Conservation (phyloP, 108 stramenopile genomes). For the Asterionellopsis glacialis region DNA sequence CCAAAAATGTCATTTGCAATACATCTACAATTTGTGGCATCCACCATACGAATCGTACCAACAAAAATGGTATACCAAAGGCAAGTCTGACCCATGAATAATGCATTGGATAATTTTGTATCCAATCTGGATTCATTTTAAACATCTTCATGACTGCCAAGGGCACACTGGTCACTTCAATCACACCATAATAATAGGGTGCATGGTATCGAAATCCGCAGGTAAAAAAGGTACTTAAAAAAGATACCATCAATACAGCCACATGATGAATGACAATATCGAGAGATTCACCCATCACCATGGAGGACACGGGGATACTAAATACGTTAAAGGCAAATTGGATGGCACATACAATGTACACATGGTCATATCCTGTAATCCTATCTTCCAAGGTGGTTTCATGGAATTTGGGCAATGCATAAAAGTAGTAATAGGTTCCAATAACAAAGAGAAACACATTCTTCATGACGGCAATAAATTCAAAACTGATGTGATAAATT, state of each 20-base stretch:
- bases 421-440: too few relatives aligned
- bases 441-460: too few relatives aligned
- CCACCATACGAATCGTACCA: constrained; percentile 19
- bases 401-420: too few relatives aligned
- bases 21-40: constrained; percentile 6
- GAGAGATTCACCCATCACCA: constrained; percentile 40
- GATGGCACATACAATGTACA: constrained; percentile 37
- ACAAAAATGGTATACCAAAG: constrained; percentile 31
- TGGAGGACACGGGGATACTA: constrained; percentile 57
- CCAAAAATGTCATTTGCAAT: constrained; percentile 5
- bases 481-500: too few relatives aligned
- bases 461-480: too few relatives aligned
- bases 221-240: constrained; percentile 30
- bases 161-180: constrained; percentile 57
- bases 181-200: constrained; percentile 55
- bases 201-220: constrained; percentile 59
- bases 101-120: constrained; percentile 23
- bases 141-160: constrained; percentile 65
- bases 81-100: constrained; percentile 12
- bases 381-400: constrained; percentile 20
- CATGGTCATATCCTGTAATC: constrained; percentile 33
- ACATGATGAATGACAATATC: constrained; percentile 73
- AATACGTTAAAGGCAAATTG: constrained; percentile 76
- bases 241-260: constrained; percentile 44
- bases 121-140: constrained; percentile 50